Conservation (phyloP, 257 asterid genomes). For the Solanum tarijense region DNA sequence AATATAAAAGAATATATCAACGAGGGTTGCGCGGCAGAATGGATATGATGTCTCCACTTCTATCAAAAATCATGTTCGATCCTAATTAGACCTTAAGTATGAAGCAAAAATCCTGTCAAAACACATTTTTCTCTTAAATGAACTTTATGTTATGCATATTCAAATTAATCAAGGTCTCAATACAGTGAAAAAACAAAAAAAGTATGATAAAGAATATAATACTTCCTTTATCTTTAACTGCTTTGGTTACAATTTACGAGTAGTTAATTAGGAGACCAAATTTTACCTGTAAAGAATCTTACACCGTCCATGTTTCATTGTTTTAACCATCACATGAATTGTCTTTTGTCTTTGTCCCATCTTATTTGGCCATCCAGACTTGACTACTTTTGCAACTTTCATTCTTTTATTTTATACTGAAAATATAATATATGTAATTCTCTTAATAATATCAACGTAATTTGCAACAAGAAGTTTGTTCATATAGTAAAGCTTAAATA, state of each 20-base stretch:
- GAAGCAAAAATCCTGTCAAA: not conserved
- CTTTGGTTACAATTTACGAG: not conserved
- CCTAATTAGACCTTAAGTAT: not conserved
- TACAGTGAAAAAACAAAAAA: not conserved
- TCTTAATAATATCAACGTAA: not conserved
- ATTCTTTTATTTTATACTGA: not conserved
- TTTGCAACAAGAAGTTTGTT: not conserved
- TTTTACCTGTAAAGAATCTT: not conserved
- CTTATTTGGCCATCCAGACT: slow-evolving; percentile 30
- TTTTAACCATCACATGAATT: slow-evolving; percentile 6
- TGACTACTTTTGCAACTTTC: slow-evolving; percentile 20
- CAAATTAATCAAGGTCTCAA: not conserved
- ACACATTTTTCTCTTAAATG: not conserved
- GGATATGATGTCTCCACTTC: not conserved
- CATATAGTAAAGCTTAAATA: not conserved
- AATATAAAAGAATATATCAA: not conserved
- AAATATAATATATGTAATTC: not conserved
- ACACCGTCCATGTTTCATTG: slow-evolving; percentile 14
- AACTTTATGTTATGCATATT: not conserved
- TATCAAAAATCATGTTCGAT: not conserved
- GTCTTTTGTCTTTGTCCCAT: slow-evolving; percentile 21
- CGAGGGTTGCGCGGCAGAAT: not conserved
- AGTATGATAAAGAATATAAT: not conserved
- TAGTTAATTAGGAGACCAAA: not conserved
- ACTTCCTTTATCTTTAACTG: not conserved